Evolutionary conservation across 2,329 filamentous ascomycete species (phyloP).

Genomic region (Cytospora schulzeri): DNA sequence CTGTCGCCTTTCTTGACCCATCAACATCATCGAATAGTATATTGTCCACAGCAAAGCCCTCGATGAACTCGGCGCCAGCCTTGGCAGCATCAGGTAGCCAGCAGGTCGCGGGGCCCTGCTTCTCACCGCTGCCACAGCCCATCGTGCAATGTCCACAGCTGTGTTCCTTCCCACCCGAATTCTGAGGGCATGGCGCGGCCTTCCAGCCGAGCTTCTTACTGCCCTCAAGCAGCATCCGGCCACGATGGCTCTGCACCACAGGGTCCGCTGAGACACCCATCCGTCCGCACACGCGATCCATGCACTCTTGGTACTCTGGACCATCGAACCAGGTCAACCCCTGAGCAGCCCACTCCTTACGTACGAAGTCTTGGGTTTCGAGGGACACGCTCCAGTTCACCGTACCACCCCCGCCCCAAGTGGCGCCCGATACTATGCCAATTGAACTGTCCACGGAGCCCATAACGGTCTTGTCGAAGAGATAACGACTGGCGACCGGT

Average conservation of each 20-base stretch:
- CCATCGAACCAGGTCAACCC: constrained; percentile 75
- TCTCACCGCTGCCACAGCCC: constrained; percentile 67
- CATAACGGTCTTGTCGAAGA: constrained; percentile 68
- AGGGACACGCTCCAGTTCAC: constrained; percentile 75
- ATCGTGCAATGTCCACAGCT: constrained; percentile 68
- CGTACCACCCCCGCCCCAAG: constrained; percentile 81
- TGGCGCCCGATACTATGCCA: constrained; percentile 64
- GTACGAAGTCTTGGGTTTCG: constrained; percentile 72
- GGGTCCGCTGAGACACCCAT: constrained; percentile 73
- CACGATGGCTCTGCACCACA: constrained; percentile 73
- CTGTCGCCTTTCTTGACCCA: constrained; percentile 60
- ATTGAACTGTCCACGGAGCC: constrained; percentile 58
- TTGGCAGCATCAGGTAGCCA: constrained; percentile 80
- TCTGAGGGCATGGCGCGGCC: constrained; percentile 73
- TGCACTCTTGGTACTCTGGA: constrained; percentile 71
- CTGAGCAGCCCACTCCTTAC: constrained; percentile 75
- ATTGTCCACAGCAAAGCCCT: constrained; percentile 74
- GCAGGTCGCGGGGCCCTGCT: constrained; percentile 75
- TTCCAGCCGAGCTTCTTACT: constrained; percentile 72
- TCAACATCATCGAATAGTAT: constrained; percentile 65
- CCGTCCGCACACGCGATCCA: constrained; percentile 76
- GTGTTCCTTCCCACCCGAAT: constrained; percentile 73
- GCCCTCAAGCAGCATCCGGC: constrained; percentile 73
- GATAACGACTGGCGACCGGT: constrained; percentile 56
- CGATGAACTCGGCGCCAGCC: constrained; percentile 78